Conservation (phyloP, 2,329 filamentous ascomycete species). For the Aspergillus sp. region DNA sequence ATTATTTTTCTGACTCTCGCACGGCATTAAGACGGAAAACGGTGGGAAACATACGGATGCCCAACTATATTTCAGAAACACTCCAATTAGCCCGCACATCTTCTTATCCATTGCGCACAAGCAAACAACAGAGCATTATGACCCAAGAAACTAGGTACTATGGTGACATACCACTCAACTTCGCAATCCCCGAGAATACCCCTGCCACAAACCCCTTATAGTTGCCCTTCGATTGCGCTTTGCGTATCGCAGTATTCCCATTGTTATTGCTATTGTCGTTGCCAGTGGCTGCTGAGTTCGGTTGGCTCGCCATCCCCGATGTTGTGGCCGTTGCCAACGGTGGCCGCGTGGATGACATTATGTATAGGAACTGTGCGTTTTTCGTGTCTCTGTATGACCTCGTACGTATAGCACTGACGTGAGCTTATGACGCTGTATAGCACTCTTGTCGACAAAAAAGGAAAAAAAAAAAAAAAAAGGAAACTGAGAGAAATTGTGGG, state of each 20-base stretch:
- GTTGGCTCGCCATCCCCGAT: slow-evolving; percentile 1
- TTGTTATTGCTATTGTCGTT: not conserved
- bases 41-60: slow-evolving; percentile 46
- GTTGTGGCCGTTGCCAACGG: slow-evolving; percentile 3
- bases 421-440: not conserved
- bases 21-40: not conserved
- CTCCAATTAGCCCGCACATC: not conserved
- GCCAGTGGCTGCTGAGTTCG: not conserved
- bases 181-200: slow-evolving; percentile 90
- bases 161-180: slow-evolving; percentile 63
- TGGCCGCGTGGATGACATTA: slow-evolving; percentile 18
- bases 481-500: not conserved
- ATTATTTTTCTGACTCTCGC: slow-evolving; percentile 1
- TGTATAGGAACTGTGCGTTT: not conserved
- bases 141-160: not conserved
- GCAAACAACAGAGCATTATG: slow-evolving; percentile 2
- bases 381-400: not conserved
- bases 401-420: not conserved
- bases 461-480: too few species aligned
- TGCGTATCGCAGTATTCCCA: slow-evolving; percentile 8
- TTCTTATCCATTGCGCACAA: not conserved
- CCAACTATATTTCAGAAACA: slow-evolving; percentile 40
- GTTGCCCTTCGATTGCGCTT: slow-evolving; percentile 39
- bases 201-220: slow-evolving; percentile 97
- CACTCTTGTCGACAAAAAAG: not conserved